Evolutionary conservation across 345 rosid genomes (phyloP).

Genomic region (Citrus australasica): DNA sequence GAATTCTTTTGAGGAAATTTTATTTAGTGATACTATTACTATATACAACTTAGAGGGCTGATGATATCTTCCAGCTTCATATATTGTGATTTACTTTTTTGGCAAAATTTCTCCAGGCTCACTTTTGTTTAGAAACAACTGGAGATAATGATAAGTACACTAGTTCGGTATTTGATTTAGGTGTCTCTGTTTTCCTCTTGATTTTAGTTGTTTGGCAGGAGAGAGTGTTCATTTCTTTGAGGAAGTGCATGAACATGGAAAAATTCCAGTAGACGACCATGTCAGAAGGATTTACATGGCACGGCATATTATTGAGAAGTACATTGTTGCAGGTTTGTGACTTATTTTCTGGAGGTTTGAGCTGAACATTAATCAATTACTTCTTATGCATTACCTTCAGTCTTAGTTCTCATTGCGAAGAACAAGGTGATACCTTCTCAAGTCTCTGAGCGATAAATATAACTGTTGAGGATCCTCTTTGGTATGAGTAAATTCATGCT

Average conservation of each 20-base stretch:
- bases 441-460: neutral
- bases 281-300: constrained; percentile 85
- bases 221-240: constrained; percentile 88
- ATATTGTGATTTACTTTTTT: neutral
- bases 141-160: neutral
- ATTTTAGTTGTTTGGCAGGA: constrained; percentile 79
- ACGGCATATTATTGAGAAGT: constrained; percentile 80
- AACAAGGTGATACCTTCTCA: neutral
- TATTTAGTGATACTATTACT: neutral
- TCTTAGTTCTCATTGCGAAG: neutral
- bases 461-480: neutral
- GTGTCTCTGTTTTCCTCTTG: constrained; percentile 9
- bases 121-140: neutral
- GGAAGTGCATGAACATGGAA: constrained; percentile 73
- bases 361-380: constrained; percentile 1
- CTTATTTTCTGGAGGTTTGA: constrained; percentile 1
- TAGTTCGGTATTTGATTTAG: neutral
- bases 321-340: constrained; percentile 63
- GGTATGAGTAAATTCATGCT: neutral
- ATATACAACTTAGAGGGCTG: neutral
- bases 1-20: neutral
- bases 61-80: neutral
- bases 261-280: constrained; percentile 62
- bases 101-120: neutral
- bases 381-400: neutral